Evolutionary conservation across 768 basidiomycete genomes (phyloP).

Genomic region (Sarcomyxa edulis): DNA sequence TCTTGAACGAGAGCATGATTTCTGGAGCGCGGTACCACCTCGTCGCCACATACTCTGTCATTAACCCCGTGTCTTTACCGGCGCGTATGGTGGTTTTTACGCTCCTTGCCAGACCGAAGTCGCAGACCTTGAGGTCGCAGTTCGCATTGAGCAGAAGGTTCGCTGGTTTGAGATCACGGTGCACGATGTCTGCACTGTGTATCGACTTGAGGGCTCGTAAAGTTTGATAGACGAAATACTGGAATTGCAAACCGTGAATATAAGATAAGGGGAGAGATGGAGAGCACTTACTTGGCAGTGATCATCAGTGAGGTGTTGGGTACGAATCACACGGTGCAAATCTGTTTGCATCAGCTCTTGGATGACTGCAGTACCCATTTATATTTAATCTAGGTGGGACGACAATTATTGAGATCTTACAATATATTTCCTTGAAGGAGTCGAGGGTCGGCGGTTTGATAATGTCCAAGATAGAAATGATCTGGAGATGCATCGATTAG

Average conservation of each 20-base stretch:
- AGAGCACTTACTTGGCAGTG: slow-evolving; percentile 61
- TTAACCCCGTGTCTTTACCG: slow-evolving; percentile 60
- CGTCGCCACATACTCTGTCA: slow-evolving; percentile 88
- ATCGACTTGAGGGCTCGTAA: slow-evolving; percentile 86
- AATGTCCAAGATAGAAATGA: slow-evolving; percentile 90
- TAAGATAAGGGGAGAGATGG: background rate
- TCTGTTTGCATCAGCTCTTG: slow-evolving; percentile 91
- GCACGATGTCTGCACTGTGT: slow-evolving; percentile 80
- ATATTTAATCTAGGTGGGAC: slow-evolving; percentile 4
- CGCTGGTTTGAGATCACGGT: slow-evolving; percentile 79
- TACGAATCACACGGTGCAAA: slow-evolving; percentile 86
- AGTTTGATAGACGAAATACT: slow-evolving; percentile 83
- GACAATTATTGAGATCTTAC: slow-evolving; percentile 28
- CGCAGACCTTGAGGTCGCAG: slow-evolving; percentile 85
- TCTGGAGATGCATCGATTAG: slow-evolving; percentile 36
- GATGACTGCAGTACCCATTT: slow-evolving; percentile 50
- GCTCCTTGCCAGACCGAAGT: slow-evolving; percentile 79
- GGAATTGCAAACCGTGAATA: slow-evolving; percentile 6
- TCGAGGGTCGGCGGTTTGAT: slow-evolving; percentile 73
- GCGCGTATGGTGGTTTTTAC: slow-evolving; percentile 49
- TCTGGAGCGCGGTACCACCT: slow-evolving; percentile 93
- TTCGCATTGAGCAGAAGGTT: slow-evolving; percentile 87
- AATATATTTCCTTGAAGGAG: slow-evolving; percentile 85
- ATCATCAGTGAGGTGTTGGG: slow-evolving; percentile 86
- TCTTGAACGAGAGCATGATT: slow-evolving; percentile 93